Base-by-base conservation (phyloP, 2,329 filamentous ascomycete species). In the Pyrenochaeta sp. region DNA sequence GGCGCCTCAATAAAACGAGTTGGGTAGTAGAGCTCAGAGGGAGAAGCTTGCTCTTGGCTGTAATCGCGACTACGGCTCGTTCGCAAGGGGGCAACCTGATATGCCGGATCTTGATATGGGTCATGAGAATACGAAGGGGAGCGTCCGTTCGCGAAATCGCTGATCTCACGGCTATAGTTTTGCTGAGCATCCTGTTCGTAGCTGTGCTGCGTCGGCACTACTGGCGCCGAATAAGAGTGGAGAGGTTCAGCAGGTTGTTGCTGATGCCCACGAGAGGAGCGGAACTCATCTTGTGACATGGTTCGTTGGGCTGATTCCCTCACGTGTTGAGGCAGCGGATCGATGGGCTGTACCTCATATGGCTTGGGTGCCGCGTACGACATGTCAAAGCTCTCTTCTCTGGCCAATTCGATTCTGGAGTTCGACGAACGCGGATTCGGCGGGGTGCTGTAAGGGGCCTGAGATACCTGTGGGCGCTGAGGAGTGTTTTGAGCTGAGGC, bases 171-270 rank as follows among this genome's bases (percentile, higher is more conserved):
- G 35, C 73, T 67, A 29, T 53, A 57, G 35, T 61, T 51, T 33
- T 61, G 63, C 15, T 49, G 50, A 17, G 48, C 46, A 12, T 64
- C 55, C 32, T 51, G 51, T 36, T 71, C 68, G 61, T 71, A 68
- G 37, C 45, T 47, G 37, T 66, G 60, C 35, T 72, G 70, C 1
- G 70, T 73, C 3, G 77, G 77, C 10, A 80, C 71, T 10, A 67
- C 56, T 0, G 79, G 79, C 7, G 78, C 78, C n/a, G 79, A 82
- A 54, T 80, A 73, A 1, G 79, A 73, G 56, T 82, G 79, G 20
- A 71, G 65, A 14, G 79, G 61, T 49, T 70, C 72, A 7, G 58
- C 56, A 20, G 62, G 63, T n/a, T 60, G 68, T 29, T 56, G 63
- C 37, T 66, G 66, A 3, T 65, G 67, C 7, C 51, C 60, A 17